Evolutionary conservation across 495 filamentous ascomycete genomes (phyloP).

Genomic region (Penicillium silybi): DNA sequence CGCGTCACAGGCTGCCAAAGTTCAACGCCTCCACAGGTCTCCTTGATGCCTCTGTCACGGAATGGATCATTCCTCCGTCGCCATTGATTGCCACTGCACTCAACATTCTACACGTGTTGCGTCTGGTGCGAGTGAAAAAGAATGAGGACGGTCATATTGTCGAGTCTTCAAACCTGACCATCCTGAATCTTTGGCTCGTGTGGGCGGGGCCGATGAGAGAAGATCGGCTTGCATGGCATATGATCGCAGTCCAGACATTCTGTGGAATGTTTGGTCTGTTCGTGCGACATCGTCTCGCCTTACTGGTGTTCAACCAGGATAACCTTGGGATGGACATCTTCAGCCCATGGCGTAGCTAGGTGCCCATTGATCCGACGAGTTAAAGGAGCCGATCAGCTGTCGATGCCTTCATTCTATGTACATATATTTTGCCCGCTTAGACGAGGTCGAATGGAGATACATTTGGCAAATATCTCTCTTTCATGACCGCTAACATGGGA

Average conservation of each 20-base stretch:
- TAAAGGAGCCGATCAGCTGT: not conserved
- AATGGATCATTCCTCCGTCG: constrained; percentile 70
- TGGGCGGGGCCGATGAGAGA: constrained; percentile 93
- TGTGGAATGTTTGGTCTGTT: constrained; percentile 80
- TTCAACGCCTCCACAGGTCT: constrained; percentile 82
- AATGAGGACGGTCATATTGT: constrained; percentile 66
- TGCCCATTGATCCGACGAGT: not conserved
- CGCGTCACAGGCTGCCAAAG: constrained; percentile 81
- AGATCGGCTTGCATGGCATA: constrained; percentile 71
- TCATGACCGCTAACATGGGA: not conserved
- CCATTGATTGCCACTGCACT: constrained; percentile 55
- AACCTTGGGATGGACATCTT: constrained; percentile 49
- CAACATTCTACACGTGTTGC: constrained; percentile 59
- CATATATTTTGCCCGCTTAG: not conserved
- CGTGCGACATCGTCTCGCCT: constrained; percentile 76
- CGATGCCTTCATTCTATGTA: not conserved
- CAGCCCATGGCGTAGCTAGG: not conserved
- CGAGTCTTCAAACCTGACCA: constrained; percentile 85
- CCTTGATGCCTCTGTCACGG: constrained; percentile 76
- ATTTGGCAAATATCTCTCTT: not conserved
- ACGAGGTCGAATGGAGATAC: not conserved
- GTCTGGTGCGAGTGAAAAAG: constrained; percentile 59
- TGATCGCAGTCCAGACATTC: constrained; percentile 67
- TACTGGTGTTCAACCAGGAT: constrained; percentile 81
- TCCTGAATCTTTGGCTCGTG: constrained; percentile 93